Conservation (phyloP, 2,329 filamentous ascomycete genomes). For the Sporothrix inflata region DNA sequence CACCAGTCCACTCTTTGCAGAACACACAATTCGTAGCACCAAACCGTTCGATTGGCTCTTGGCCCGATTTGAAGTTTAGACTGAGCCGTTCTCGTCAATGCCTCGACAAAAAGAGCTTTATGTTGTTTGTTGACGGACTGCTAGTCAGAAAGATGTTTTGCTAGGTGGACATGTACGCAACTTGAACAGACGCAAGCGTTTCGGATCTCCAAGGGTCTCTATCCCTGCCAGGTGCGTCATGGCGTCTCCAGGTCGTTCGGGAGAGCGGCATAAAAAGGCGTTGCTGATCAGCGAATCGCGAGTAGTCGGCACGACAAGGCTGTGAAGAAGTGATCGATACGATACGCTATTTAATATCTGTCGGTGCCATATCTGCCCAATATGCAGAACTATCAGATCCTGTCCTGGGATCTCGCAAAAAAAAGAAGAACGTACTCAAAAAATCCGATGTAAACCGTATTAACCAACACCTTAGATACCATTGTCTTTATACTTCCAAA, state of each 20-base stretch:
- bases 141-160: too few species aligned
- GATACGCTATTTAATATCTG: neutral
- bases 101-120: neutral
- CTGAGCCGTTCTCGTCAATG: neutral
- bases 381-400: neutral
- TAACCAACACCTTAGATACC: neutral
- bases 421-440: neutral
- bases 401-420: neutral
- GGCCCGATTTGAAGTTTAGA: neutral
- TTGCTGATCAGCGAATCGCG: constrained; percentile 1
- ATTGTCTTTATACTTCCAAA: neutral
- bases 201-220: neutral
- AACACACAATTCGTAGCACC: neutral
- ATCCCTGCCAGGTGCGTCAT: neutral
- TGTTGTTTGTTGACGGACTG: neutral
- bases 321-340: neutral
- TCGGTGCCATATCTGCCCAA: neutral
- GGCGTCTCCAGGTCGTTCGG: neutral
- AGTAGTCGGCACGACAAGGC: neutral
- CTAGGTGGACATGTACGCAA: neutral
- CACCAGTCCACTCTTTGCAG: neutral
- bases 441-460: neutral
- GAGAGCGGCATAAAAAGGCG: neutral
- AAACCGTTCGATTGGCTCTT: neutral
- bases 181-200: constrained; percentile 3